Conservation (phyloP, 2,329 filamentous ascomycete species). For the Alternaria atra region DNA sequence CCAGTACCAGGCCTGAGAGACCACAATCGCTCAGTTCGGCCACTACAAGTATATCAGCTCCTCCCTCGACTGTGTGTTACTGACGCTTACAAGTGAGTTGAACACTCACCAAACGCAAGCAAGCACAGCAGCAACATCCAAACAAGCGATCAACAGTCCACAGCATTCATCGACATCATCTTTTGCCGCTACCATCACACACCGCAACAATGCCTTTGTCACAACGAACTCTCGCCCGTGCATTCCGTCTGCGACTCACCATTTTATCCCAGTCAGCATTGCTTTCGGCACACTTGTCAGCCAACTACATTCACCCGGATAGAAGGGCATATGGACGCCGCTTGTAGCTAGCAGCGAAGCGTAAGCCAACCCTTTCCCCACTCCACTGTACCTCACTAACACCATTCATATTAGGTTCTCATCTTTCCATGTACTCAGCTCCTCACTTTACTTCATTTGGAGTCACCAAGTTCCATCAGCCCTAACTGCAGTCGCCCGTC, state of each 20-base stretch:
- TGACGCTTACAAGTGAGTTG: not conserved
- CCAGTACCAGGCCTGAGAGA: not conserved
- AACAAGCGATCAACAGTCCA: not conserved
- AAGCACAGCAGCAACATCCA: not conserved
- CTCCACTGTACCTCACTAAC: not conserved
- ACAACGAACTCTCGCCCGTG: not conserved
- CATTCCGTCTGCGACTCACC: not conserved
- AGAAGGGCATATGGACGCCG: not conserved
- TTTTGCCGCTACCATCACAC: not conserved
- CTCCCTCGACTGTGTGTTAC: not conserved
- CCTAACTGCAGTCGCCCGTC: slow-evolving; percentile 19
- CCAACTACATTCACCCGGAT: not conserved
- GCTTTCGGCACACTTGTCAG: not conserved
- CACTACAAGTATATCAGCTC: slow-evolving; percentile 4
- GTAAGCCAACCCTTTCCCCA: not conserved
- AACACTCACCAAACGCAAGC: not conserved
- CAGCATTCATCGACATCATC: not conserved
- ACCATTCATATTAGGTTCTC: slow-evolving; percentile 1
- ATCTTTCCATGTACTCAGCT: slow-evolving; percentile 4
- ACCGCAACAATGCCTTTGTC: not conserved
- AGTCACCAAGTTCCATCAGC: slow-evolving; percentile 19
- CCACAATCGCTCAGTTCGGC: not conserved
- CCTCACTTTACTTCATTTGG: not conserved
- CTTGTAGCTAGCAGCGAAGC: slow-evolving; percentile 5
- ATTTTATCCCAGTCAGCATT: not conserved